phyloP scores from a whole-genome alignment of 1,284 basidiomycete genomes.

The Testicularia cyperi region DNA sequence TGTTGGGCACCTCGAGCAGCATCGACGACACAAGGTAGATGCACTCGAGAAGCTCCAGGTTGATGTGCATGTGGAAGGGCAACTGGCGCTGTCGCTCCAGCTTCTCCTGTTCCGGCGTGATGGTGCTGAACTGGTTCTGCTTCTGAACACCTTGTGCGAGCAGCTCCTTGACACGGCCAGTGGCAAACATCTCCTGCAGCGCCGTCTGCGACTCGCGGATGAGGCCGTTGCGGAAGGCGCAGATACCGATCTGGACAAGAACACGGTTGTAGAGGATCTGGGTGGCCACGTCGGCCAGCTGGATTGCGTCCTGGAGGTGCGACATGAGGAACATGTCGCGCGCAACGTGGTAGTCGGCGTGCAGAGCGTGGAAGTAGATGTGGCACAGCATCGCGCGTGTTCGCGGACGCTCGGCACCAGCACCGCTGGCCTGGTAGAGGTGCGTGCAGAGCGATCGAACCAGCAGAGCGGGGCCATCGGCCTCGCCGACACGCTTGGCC shows the following conservation, averaged over 20 bases:
- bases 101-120: slow-evolving; percentile 93
- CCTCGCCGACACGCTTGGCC: slow-evolving; percentile 39
- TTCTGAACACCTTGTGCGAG: slow-evolving; percentile 90
- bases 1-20: slow-evolving; percentile 93
- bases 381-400: slow-evolving; percentile 96
- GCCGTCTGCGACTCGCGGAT: slow-evolving; percentile 92
- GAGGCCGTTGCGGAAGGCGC: slow-evolving; percentile 91
- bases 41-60: slow-evolving; percentile 94
- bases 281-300: slow-evolving; percentile 91
- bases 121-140: slow-evolving; percentile 76
- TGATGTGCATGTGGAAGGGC: slow-evolving; percentile 99
- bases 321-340: slow-evolving; percentile 99
- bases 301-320: slow-evolving; percentile 93
- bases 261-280: slow-evolving; percentile 98
- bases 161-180: slow-evolving; percentile 91
- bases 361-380: slow-evolving; percentile 87
- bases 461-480: slow-evolving; percentile 67
- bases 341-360: slow-evolving; percentile 94
- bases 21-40: slow-evolving; percentile 97
- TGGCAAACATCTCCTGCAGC: slow-evolving; percentile 92
- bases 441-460: slow-evolving; percentile 87
- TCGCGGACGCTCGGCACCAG: slow-evolving; percentile 78
- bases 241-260: slow-evolving; percentile 92
- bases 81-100: slow-evolving; percentile 92
- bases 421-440: slow-evolving; percentile 78